Evolutionary conservation across 441 rosid species (phyloP).

Genomic region (Geranium incanum): DNA sequence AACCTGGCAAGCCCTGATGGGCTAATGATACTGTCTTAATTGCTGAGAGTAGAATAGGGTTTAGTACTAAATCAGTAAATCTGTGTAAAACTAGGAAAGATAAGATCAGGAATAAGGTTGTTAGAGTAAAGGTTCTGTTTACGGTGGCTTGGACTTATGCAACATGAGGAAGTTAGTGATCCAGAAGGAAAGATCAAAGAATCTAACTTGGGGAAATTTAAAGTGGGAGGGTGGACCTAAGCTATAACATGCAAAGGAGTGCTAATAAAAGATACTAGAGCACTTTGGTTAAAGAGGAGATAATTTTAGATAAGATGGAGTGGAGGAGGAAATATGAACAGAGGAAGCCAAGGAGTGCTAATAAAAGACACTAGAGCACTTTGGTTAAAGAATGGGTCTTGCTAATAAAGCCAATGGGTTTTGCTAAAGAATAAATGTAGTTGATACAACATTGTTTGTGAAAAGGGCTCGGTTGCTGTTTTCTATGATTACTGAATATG

Average conservation of each 20-base stretch:
- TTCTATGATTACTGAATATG: background rate
- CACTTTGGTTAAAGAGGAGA: background rate
- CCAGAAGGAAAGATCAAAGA: background rate
- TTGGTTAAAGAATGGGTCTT: background rate
- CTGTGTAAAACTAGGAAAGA: background rate
- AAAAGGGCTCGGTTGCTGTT: background rate
- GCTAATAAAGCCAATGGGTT: background rate
- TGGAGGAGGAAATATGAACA: background rate
- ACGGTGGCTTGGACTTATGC: background rate
- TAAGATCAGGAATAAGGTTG: background rate
- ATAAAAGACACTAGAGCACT: too few relatives aligned
- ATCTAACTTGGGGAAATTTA: background rate
- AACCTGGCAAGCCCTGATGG: too few relatives aligned
- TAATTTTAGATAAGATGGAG: background rate
- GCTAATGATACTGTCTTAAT: too few relatives aligned
- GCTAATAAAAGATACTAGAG: too few relatives aligned
- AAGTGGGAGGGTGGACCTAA: background rate
- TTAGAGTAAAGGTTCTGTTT: background rate
- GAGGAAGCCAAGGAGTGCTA: background rate
- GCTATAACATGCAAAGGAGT: background rate
- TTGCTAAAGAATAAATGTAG: background rate
- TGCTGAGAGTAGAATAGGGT: background rate
- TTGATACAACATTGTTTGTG: background rate
- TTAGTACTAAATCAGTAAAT: background rate
- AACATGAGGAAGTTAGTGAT: background rate